Base-by-base conservation (phyloP, 768 basidiomycete genomes). In the Gymnopilus junonius region DNA sequence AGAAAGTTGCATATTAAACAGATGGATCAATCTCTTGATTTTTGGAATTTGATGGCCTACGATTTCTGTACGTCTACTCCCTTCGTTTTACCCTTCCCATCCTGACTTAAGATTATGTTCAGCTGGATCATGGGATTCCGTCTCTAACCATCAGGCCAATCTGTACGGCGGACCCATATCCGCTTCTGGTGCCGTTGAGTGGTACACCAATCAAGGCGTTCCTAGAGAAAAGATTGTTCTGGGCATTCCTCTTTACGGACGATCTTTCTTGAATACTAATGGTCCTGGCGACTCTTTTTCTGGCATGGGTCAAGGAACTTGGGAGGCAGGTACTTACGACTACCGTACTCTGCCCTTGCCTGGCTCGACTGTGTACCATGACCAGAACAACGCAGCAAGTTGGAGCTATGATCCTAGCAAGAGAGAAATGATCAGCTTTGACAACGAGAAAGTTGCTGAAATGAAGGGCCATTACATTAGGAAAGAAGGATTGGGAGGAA, bases 11-110 rank as follows among this genome's bases (percentile, higher is more conserved):
- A 87, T 62, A 81, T 95, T 48, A 77, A 75, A 23, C 93, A 93
- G 64, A 99, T 99, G 96, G 90, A 95, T 73, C 82, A 82, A 62
- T 89, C 84, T 61, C 87, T 99, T 23, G 92, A 94, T 70, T 95
- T 98, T 74, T 99, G 95, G 96, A 99, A 99, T 73, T 77, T 99
- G 74, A 99, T 99, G 97, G 88, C 91, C 1, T 94, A 94, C 67
- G 93, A 94, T 73, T 94, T 90, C 69, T 85, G 91, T 90, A 66
- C 59, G 83, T 75, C 34, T 42, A 37, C 4, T 17, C 8, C 25
- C 17, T 45, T 58, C 29, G 14, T 32, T 32, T n/a, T 45, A 34
- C 20, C 40, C 37, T 17, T 6, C 43, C 8, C 50, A 23, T 31
- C 14, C 59, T 46, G 21, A 39, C 58, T 64, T 27, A 63, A 45